These are phyloP conservation scores for Pythium oligandrum DNA, from an alignment of 352 stramenopile species.

Conservation along the genomic window DNA sequence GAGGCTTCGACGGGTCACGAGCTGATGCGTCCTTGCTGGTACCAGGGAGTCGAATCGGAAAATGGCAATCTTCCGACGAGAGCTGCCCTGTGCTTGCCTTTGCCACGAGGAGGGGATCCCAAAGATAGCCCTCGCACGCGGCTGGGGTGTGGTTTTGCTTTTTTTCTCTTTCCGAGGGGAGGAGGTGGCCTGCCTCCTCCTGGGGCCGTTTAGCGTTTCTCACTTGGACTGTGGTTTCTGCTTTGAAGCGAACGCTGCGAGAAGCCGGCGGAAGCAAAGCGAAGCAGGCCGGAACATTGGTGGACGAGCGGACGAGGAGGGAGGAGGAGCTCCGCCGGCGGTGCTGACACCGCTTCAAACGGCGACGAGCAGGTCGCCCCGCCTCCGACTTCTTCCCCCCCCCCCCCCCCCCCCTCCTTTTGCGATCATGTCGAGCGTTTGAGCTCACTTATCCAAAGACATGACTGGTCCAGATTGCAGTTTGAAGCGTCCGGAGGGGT, in stretches of 20 bases:
- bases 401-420: no score
- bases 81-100: conserved; percentile 2
- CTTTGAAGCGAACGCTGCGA: background rate
- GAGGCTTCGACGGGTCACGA: background rate
- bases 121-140: background rate
- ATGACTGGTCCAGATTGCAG: conserved; percentile 20
- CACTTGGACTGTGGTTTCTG: conserved; percentile 13
- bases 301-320: conserved; percentile 20
- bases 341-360: no score
- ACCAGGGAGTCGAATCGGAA: conserved; percentile 7
- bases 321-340: background rate
- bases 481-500: conserved; percentile 18
- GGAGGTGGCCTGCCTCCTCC: conserved; percentile 17
- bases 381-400: no score
- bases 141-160: conserved; percentile 1
- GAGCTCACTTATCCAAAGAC: background rate
- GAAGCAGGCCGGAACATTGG: background rate
- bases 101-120: background rate
- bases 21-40: background rate
- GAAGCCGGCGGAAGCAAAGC: no score
- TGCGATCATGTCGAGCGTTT: no score
- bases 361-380: no score
- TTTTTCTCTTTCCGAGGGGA: conserved; percentile 9
- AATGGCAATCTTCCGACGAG: conserved; percentile 9
- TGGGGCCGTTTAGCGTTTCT: conserved; percentile 12